Percentiles rank a stretch among this genome's conserved stretches.
Conservation (phyloP, 2,329 filamentous ascomycete species). For the Fusarium sterilihyphosum region DNA sequence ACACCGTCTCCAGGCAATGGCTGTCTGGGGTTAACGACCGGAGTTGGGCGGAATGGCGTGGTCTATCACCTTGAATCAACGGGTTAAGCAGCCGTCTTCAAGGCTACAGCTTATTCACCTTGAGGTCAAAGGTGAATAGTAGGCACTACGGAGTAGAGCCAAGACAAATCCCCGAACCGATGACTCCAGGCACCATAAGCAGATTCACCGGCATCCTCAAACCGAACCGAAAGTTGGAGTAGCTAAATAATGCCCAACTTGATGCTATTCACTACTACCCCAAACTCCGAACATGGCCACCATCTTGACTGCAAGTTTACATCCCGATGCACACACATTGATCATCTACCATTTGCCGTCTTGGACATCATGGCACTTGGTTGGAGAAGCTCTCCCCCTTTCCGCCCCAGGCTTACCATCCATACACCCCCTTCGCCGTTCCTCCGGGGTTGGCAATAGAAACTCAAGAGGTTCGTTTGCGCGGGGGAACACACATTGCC, state of each 20-base stretch:
- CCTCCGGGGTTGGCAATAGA: constrained; percentile 32
- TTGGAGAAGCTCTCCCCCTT: not conserved
- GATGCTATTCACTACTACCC: constrained; percentile 21
- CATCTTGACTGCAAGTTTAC: not conserved
- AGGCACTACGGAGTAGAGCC: not conserved
- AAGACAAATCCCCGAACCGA: constrained; percentile 7
- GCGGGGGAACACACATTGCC: constrained; percentile 30
- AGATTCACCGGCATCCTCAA: constrained; percentile 1
- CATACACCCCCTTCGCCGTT: constrained; percentile 26
- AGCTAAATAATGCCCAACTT: constrained; percentile 2
- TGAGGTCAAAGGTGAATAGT: not conserved
- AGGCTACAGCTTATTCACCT: not conserved
- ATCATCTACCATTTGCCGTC: constrained; percentile 12
- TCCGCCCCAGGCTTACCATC: not conserved
- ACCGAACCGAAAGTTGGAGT: constrained; percentile 26
- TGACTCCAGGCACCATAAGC: not conserved
- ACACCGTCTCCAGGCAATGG: constrained; percentile 2
- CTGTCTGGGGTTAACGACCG: constrained; percentile 14
- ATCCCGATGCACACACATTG: constrained; percentile 14
- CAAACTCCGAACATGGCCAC: constrained; percentile 4
- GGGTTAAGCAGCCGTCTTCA: constrained; percentile 11
- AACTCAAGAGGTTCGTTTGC: constrained; percentile 10
- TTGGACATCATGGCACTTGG: constrained; percentile 5
- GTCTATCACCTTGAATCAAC: constrained; percentile 1
- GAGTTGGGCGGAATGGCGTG: constrained; percentile 30